These are phyloP conservation scores for Gaeumannomyces tritici DNA, from an alignment of 2,329 filamentous ascomycete species.

Conservation along the genomic window DNA sequence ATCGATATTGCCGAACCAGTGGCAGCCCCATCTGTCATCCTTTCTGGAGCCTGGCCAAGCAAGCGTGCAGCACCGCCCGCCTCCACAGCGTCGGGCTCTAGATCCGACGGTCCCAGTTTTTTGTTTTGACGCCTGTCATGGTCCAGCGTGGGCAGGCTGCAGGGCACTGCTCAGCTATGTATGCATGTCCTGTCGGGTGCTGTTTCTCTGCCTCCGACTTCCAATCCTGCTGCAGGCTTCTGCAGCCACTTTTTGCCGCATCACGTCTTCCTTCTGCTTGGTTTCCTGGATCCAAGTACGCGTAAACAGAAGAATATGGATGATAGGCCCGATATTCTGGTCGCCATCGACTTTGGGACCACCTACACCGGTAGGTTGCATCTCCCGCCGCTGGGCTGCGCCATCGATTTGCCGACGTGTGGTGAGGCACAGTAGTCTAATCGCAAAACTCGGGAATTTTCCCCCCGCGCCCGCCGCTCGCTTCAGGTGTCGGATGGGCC, in stretches of 20 bases:
- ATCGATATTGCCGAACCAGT: background rate
- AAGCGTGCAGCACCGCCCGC: background rate
- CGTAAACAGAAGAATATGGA: background rate
- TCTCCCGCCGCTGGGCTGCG: background rate
- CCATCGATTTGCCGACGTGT: background rate
- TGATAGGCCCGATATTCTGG: slow-evolving; percentile 23
- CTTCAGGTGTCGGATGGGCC: slow-evolving; percentile 19
- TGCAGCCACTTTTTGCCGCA: background rate
- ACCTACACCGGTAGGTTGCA: slow-evolving; percentile 30
- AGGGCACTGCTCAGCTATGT: background rate
- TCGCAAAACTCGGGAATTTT: background rate
- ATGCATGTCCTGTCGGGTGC: background rate
- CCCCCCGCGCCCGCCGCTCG: background rate
- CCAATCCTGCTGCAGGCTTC: background rate
- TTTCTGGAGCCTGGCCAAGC: background rate
- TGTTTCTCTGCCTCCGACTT: background rate
- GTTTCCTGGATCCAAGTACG: background rate
- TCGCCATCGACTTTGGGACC: slow-evolving; percentile 34
- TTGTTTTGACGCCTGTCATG: background rate
- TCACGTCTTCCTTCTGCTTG: background rate
- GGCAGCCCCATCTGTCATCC: background rate
- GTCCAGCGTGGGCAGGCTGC: background rate
- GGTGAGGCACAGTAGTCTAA: background rate
- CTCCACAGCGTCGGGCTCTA: background rate
- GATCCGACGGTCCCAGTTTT: background rate